Evolutionary conservation across 148 eudicot species (phyloP).

Genomic region (Persicaria tinctoria): DNA sequence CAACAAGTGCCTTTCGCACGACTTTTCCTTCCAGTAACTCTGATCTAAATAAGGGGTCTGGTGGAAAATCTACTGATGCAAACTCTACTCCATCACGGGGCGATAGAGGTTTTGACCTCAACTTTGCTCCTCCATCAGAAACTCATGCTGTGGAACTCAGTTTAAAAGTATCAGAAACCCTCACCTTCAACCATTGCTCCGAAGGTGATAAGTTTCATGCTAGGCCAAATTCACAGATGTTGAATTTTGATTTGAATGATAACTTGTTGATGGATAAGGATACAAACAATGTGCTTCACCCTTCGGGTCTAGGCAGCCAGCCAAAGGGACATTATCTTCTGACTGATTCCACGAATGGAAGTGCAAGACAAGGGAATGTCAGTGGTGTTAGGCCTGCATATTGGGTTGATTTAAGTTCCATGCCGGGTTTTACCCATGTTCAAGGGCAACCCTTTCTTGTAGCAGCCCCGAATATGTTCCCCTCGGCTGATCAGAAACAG

Average conservation of each 20-base stretch:
- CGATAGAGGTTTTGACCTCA: conserved; percentile 33
- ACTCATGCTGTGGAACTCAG: not conserved
- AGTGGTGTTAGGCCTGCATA: conserved; percentile 21
- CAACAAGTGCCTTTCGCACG: conserved; percentile 49
- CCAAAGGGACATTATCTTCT: conserved; percentile 12
- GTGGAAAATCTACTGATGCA: not conserved
- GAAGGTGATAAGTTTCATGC: conserved; percentile 17
- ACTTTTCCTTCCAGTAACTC: conserved; percentile 8
- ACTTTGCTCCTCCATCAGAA: conserved; percentile 40
- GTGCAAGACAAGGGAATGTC: conserved; percentile 8
- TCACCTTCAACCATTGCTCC: conserved; percentile 27
- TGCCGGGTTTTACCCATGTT: conserved; percentile 22
- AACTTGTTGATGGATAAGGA: conserved; percentile 17
- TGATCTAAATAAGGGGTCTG: conserved; percentile 3
- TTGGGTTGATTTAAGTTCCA: conserved; percentile 35
- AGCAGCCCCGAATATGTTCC: conserved; percentile 21
- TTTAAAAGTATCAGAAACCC: conserved; percentile 18
- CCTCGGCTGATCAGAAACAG: conserved; percentile 25
- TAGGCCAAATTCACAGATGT: conserved; percentile 12
- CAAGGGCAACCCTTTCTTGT: conserved; percentile 29
- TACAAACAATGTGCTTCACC: conserved; percentile 12
- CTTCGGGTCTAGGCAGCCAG: conserved; percentile 20
- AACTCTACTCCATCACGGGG: conserved; percentile 10
- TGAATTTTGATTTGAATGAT: conserved; percentile 32
- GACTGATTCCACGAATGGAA: conserved; percentile 10